phyloP scores from a whole-genome alignment of 116 monocot genomes.

The Posidonia oceanica region DNA sequence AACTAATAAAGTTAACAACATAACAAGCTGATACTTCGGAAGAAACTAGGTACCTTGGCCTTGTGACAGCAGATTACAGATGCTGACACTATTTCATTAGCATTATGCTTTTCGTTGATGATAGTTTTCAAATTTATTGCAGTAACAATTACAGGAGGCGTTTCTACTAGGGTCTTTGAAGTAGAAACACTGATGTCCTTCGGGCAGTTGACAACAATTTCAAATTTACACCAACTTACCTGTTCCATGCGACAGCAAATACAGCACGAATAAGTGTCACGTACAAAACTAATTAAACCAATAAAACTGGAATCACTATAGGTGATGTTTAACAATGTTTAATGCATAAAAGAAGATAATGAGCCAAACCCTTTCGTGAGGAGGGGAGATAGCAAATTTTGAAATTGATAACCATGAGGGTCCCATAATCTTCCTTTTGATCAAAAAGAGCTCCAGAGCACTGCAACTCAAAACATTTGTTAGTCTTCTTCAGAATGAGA shows the following conservation, averaged over 20 bases:
- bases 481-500: background rate
- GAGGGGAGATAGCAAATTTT: slow-evolving; percentile 43
- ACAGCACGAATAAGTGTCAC: background rate
- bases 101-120: slow-evolving; percentile 51
- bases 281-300: background rate
- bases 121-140: slow-evolving; percentile 94
- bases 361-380: slow-evolving; percentile 42
- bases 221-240: slow-evolving; percentile 99
- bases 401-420: slow-evolving; percentile 94
- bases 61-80: slow-evolving; percentile 85
- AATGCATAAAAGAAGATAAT: slow-evolving; percentile 4
- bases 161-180: slow-evolving; percentile 43
- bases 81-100: slow-evolving; percentile 86
- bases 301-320: too few relatives aligned
- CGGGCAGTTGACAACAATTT: slow-evolving; percentile 65
- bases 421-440: slow-evolving; percentile 91
- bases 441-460: slow-evolving; percentile 84
- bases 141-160: slow-evolving; percentile 66
- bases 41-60: slow-evolving; percentile 47
- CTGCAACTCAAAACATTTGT: slow-evolving; percentile 24
- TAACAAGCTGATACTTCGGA: background rate
- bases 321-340: background rate
- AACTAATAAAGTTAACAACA: background rate
- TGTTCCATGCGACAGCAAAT: slow-evolving; percentile 17
- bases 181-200: slow-evolving; percentile 53